Conservation (phyloP, 2,329 filamentous ascomycete species). For the Hypoxylon sp. region DNA sequence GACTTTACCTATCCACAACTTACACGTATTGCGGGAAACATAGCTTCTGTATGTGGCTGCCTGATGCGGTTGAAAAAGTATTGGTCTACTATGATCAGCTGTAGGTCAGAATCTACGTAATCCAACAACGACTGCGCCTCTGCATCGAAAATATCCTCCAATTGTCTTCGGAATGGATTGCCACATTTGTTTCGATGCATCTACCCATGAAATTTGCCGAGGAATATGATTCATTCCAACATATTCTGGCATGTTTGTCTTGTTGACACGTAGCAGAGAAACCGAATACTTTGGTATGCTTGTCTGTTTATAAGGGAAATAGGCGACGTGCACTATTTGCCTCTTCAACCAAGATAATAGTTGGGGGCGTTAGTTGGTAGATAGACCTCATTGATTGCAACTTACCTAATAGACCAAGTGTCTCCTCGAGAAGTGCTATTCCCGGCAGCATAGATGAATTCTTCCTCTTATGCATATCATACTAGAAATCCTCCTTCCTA, state of each 20-base stretch:
- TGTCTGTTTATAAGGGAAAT: not conserved
- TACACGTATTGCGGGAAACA: constrained; percentile 29
- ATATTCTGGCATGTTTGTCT: constrained; percentile 1
- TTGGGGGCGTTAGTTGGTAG: not conserved
- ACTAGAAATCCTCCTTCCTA: no score
- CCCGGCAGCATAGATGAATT: not conserved
- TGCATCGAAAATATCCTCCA: constrained; percentile 13
- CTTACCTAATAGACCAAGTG: no score
- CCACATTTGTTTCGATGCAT: constrained; percentile 32
- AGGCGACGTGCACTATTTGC: not conserved
- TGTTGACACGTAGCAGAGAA: constrained; percentile 26
- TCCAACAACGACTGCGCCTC: constrained; percentile 26
- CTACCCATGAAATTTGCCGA: constrained; percentile 2
- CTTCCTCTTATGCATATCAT: not conserved
- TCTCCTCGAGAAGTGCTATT: not conserved
- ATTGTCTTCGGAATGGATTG: constrained; percentile 8
- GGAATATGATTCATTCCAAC: constrained; percentile 4
- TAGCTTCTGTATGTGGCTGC: constrained; percentile 1
- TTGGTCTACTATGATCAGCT: constrained; percentile 17
- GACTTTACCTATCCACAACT: constrained; percentile 29
- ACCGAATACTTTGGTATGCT: not conserved
- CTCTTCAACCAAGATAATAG: not conserved
- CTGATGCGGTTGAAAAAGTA: constrained; percentile 8
- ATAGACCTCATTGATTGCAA: not conserved
- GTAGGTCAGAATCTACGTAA: constrained; percentile 31